phyloP scores from a whole-genome alignment of 2,329 filamentous ascomycete species.

The Rhytidhysteron rufulum region DNA sequence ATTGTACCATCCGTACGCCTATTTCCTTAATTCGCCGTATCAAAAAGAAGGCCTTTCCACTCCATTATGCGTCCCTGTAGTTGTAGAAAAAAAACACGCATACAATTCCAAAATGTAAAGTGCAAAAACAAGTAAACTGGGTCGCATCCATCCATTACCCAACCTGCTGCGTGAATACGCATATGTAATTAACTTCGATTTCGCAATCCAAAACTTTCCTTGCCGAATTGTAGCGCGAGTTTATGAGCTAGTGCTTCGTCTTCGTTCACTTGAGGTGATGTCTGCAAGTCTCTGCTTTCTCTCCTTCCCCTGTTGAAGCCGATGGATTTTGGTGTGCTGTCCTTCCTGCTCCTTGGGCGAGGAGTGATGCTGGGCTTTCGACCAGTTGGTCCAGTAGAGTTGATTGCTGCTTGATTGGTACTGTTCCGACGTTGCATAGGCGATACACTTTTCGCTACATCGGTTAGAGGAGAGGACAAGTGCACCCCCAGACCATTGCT shows the following conservation, averaged over 20 bases:
- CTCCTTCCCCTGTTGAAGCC: slow-evolving; percentile 15
- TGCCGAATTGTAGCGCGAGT: slow-evolving; percentile 27
- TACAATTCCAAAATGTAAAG: too few relatives aligned
- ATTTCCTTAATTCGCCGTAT: too few relatives aligned
- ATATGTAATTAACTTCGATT: slow-evolving; percentile 20
- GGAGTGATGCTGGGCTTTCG: slow-evolving; percentile 8
- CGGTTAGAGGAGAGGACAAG: slow-evolving; percentile 11
- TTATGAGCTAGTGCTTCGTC: slow-evolving; percentile 26
- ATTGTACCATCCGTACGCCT: too few relatives aligned
- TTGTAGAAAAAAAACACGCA: too few relatives aligned
- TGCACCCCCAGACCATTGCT: slow-evolving; percentile 6
- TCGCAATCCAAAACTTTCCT: slow-evolving; percentile 27
- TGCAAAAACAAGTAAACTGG: too few relatives aligned
- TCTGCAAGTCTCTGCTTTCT: slow-evolving; percentile 22
- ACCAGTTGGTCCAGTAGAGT: slow-evolving; percentile 3
- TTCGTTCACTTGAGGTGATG: slow-evolving; percentile 5
- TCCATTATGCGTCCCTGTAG: too few relatives aligned
- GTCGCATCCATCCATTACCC: too few relatives aligned
- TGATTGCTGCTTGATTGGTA: slow-evolving; percentile 4
- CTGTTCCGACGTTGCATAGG: slow-evolving; percentile 5
- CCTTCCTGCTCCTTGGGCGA: slow-evolving; percentile 14
- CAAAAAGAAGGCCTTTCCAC: too few relatives aligned
- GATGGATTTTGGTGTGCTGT: slow-evolving; percentile 27
- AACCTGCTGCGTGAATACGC: too few relatives aligned
- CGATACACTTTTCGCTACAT: slow-evolving; percentile 8